These are phyloP conservation scores for Hemileccinum impolitum DNA, from an alignment of 768 basidiomycete species.

Conservation along the genomic window DNA sequence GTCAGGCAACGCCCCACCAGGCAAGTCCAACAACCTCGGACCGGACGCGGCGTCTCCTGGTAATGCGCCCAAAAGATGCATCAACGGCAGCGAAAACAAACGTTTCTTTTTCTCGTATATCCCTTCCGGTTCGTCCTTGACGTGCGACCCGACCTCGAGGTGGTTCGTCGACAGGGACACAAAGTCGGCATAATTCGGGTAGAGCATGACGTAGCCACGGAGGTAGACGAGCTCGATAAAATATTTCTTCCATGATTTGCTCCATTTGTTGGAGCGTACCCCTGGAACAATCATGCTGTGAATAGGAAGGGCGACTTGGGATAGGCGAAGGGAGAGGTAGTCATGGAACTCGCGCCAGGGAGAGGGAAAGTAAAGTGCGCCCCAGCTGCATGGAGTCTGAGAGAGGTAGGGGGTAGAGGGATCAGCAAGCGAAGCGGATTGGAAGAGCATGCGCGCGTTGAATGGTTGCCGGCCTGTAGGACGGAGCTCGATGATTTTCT, in stretches of 20 bases:
- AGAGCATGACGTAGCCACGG: constrained; percentile 84
- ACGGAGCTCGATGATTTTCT: constrained; percentile 74
- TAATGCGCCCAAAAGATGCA: constrained; percentile 38
- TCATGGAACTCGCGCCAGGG: constrained; percentile 86
- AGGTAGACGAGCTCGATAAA: constrained; percentile 85
- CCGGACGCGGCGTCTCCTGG: constrained; percentile 12
- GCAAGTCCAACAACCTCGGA: constrained; percentile 53
- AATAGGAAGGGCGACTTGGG: constrained; percentile 36
- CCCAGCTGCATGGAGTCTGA: constrained; percentile 89
- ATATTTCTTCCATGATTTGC: constrained; percentile 82
- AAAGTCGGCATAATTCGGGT: constrained; percentile 75
- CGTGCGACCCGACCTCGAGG: constrained; percentile 80
- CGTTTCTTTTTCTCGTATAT: constrained; percentile 53
- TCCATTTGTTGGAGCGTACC: constrained; percentile 80
- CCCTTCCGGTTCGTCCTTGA: constrained; percentile 50
- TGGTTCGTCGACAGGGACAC: constrained; percentile 87
- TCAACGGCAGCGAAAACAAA: constrained; percentile 67
- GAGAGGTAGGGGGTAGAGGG: constrained; percentile 74
- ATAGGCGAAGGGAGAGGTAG: constrained; percentile 70
- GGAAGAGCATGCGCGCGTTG: constrained; percentile 60
- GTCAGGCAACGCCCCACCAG: constrained; percentile 47
- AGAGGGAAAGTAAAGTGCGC: constrained; percentile 85
- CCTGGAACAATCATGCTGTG: constrained; percentile 57
- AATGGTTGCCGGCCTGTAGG: constrained; percentile 66
- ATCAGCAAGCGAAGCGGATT: constrained; percentile 34